A percentile compares a stretch with the other conserved stretches of the same genome.
Evolutionary conservation across 225 moss, liverwort and hornwort species (phyloP).

Genomic region (Lunularia cruciata): DNA sequence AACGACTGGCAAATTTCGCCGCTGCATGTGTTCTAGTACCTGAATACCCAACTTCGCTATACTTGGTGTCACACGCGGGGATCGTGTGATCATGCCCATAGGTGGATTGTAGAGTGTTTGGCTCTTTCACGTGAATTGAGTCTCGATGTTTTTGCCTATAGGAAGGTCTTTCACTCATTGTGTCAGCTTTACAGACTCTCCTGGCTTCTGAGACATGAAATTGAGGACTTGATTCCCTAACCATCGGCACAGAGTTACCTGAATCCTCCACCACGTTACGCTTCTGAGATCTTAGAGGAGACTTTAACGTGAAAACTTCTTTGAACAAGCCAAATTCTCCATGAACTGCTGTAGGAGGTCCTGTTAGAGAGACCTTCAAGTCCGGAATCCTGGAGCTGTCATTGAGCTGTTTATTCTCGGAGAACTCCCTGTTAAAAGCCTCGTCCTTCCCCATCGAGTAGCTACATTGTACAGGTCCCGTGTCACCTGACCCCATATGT

Average conservation of each 20-base stretch:
- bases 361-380: background rate
- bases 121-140: background rate
- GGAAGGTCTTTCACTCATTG: background rate
- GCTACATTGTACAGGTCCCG: background rate
- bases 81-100: background rate
- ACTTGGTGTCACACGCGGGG: background rate
- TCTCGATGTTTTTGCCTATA: too few relatives aligned
- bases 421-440: background rate
- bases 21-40: background rate
- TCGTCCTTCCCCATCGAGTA: background rate
- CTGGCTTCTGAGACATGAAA: background rate
- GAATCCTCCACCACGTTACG: conserved; percentile 1
- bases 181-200: conserved; percentile 4
- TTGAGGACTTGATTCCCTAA: background rate
- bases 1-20: background rate
- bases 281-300: conserved; percentile 5
- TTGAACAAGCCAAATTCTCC: background rate
- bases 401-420: too few relatives aligned
- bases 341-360: background rate
- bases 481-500: background rate
- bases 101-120: background rate
- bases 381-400: background rate
- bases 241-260: conserved; percentile 4
- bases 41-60: background rate
- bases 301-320: conserved; percentile 14